Base-by-base conservation (phyloP, 2,329 filamentous ascomycete species). In the Aspergillus latus region DNA sequence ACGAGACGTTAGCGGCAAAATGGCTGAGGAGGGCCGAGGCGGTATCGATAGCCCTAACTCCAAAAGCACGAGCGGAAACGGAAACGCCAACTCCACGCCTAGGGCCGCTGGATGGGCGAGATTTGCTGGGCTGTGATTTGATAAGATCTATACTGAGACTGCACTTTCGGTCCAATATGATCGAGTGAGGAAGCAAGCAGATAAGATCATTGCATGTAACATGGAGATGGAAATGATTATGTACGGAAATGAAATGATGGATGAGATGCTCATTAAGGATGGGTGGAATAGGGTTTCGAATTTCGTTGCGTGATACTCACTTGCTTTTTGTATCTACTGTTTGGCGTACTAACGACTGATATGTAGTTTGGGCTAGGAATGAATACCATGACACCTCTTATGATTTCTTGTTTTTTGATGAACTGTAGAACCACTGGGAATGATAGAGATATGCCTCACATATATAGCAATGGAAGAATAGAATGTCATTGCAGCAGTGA, bases 1-100 rank as follows among this genome's bases (percentile, higher is more conserved):
- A 52, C 69, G 76, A 39, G 76, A 79, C 52, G 77, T 79, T 15
- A 78, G 76, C 54, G 77, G 76, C 2, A 78, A 78, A 54, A 63
- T 78, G 11, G 76, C 73, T 0, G 77, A 79, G 57, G 77, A 79
- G 66, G 76, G 77, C 4, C 68, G 76, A 26, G 67, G 72, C 16
- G 68, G 69, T 8, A 65, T 58, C 16, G 57, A 52, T n/a, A 40
- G 34, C 42, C 43, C 43, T 46, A 58, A 59, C 48, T 62, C 61
- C 5, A 42, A 42, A 15, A 10, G 6, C n/a, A 13, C 4, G 8
- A 21, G n/a, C 11, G 54, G 60, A 49, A 52, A 59, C 10, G 61
- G 59, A 45, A 49, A 15, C 47, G 7, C 8, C 32, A 40, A 49
- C 15, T 30, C 48, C 15, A 16, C 37, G 13, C 47, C 47, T 54